Percentiles rank a stretch among this genome's conserved stretches.
Evolutionary conservation across 208 protist species (phyloP).

Genomic region (Crithidia bombi): DNA sequence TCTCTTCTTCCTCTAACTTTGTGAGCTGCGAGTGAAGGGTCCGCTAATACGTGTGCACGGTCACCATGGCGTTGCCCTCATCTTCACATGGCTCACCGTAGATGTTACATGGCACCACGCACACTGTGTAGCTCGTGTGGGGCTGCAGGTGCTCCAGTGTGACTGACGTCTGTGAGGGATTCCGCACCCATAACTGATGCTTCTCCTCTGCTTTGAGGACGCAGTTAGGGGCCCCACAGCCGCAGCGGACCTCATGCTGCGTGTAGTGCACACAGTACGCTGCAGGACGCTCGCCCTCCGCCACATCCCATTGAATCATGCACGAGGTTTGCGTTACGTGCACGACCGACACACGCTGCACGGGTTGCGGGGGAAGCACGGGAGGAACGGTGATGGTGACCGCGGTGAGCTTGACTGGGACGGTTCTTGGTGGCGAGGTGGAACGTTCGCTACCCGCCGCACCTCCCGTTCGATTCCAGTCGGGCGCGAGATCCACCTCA

Average conservation of each 20-base stretch:
- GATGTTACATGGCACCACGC: slow-evolving; percentile 18
- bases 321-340: not conserved
- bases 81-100: slow-evolving; percentile 14
- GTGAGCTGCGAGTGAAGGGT: too few species aligned
- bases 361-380: slow-evolving; percentile 4
- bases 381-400: slow-evolving; percentile 1
- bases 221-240: not conserved
- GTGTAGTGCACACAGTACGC: slow-evolving; percentile 10
- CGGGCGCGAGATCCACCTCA: slow-evolving; percentile 2
- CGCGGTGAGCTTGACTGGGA: slow-evolving; percentile 4
- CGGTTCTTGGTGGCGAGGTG: not conserved
- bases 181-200: not conserved
- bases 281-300: slow-evolving; percentile 8
- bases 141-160: not conserved
- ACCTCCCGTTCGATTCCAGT: not conserved
- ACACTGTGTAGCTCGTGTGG: slow-evolving; percentile 18
- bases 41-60: slow-evolving; percentile 9
- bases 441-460: not conserved
- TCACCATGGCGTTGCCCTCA: slow-evolving; percentile 18
- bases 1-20: too few species aligned
- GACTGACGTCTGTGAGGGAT: not conserved
- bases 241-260: not conserved
- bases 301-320: slow-evolving; percentile 3
- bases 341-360: slow-evolving; percentile 2
- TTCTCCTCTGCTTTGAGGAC: not conserved